Percentiles rank a stretch among this genome's conserved stretches.
phyloP scores from a whole-genome alignment of 1,284 basidiomycete species.

The Leccinum laetum region DNA sequence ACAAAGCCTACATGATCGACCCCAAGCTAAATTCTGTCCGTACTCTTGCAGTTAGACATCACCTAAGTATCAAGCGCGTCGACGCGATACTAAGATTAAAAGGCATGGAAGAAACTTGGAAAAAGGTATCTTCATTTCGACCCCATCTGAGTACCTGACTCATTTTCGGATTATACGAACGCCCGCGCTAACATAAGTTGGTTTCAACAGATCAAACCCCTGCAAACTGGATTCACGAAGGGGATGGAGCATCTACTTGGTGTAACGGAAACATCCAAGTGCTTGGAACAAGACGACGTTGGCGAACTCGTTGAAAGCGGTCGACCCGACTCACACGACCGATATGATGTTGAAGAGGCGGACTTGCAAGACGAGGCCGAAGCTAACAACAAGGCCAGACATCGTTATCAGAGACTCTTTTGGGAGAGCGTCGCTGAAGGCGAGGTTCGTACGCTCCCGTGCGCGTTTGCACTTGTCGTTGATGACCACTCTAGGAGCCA shows the following conservation, averaged over 20 bases:
- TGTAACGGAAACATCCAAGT: conserved; percentile 31
- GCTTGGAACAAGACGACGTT: conserved; percentile 2
- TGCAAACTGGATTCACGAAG: conserved; percentile 67
- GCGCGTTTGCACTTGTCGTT: not conserved
- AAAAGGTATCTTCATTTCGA: conserved; percentile 48
- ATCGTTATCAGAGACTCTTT: conserved; percentile 68
- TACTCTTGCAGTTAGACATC: conserved; percentile 55
- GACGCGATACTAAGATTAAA: conserved; percentile 81
- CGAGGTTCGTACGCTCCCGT: conserved; percentile 43
- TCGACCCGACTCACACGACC: conserved; percentile 27
- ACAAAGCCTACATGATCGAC: conserved; percentile 53
- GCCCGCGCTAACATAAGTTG: conserved; percentile 17
- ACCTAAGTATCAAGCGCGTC: conserved; percentile 72
- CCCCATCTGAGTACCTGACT: conserved; percentile 55
- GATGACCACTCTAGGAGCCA: conserved; percentile 43
- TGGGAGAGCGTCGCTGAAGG: conserved; percentile 74
- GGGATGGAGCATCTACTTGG: conserved; percentile 73
- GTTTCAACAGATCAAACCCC: conserved; percentile 44
- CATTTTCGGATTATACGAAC: conserved; percentile 2
- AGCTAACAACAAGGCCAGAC: conserved; percentile 52
- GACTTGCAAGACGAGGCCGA: conserved; percentile 61
- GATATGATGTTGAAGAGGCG: conserved; percentile 52
- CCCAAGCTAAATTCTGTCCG: conserved; percentile 60
- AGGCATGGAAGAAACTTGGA: conserved; percentile 68
- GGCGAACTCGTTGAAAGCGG: conserved; percentile 14